Base-by-base conservation (phyloP, 2,329 filamentous ascomycete species). In the Aureobasidium sp. region DNA sequence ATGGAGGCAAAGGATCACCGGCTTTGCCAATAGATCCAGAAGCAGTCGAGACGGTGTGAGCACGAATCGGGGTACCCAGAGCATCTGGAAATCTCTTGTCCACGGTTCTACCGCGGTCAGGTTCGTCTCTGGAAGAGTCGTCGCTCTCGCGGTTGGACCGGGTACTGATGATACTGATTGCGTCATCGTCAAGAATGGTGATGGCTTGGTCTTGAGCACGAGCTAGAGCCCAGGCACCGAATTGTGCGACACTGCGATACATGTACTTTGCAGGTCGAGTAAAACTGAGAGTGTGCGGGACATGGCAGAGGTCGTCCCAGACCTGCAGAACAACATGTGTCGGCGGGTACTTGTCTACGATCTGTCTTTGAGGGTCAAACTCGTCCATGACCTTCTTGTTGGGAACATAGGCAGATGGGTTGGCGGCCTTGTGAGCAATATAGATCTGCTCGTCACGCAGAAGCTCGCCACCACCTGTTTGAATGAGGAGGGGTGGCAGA, bases 191-290 rank as follows among this genome's bases (percentile, higher is more conserved):
- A 37, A 87, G 73, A 37, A 95, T 93, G 19, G 94, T 88, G 59
- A 96, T 92, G 0, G 84, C 83, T 0, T 81, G 83, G 62, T 90
- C 81, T 69, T 96, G 92, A 0, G 91, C 90, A 65, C 87, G 81
- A 0, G 92, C 90, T 23, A 96, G 79, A 0, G 88, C 88, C 92
- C 92, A 97, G 0, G 92, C 90, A 2, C 91, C 88, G 69, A 99
- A 97, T 66, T 96, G 93, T 0, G 94, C 89, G 57, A 96, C 85
- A 1, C 90, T 89, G 50, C 93, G 84, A 71, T 90, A 97, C 91
- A 97, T 96, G 74, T 88, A 89, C 72, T 97, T 97, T 47, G 93
- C 94, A 0, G 94, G 94, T n/a, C 87, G 83, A 0, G 93, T 97
- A 71, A 96, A 97, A 67, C 90, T 95, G n/a, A 97, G 79, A 0